Conservation (phyloP, 228 moss, liverwort and hornwort species). For the Sphagnum magellanicum region DNA sequence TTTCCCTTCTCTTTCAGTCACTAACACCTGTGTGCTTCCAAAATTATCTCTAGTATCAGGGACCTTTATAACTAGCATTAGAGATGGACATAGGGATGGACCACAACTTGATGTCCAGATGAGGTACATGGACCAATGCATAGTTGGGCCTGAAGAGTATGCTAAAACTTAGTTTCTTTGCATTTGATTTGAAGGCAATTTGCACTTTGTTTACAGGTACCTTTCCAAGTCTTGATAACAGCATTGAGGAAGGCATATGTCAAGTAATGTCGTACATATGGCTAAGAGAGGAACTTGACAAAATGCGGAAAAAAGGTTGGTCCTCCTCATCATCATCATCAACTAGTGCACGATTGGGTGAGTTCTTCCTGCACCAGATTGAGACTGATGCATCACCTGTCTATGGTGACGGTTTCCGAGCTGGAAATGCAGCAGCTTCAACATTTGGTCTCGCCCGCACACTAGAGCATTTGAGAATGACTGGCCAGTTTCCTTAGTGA, state of each 20-base stretch:
- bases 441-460: conserved; percentile 59
- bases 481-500: conserved; percentile 57
- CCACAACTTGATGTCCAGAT: too few species aligned
- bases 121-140: too few species aligned
- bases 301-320: conserved; percentile 14
- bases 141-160: too few species aligned
- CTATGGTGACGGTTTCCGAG: conserved; percentile 86
- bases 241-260: conserved; percentile 95
- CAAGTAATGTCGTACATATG: conserved; percentile 99
- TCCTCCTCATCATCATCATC: conserved; percentile 34
- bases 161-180: too few species aligned
- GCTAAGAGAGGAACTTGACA: conserved; percentile 59
- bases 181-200: too few species aligned
- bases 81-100: too few species aligned
- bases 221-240: conserved; percentile 65
- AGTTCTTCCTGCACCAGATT: conserved; percentile 92
- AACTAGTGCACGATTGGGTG: conserved; percentile 49
- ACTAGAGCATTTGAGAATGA: conserved; percentile 74
- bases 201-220: conserved; percentile 23
- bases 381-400: conserved; percentile 79
- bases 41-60: too few species aligned
- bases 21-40: too few species aligned
- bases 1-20: too few species aligned
- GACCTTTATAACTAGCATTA: too few species aligned
- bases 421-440: conserved; percentile 36